Base-by-base conservation (phyloP, 768 basidiomycete genomes). In the Phylloporus sp. region DNA sequence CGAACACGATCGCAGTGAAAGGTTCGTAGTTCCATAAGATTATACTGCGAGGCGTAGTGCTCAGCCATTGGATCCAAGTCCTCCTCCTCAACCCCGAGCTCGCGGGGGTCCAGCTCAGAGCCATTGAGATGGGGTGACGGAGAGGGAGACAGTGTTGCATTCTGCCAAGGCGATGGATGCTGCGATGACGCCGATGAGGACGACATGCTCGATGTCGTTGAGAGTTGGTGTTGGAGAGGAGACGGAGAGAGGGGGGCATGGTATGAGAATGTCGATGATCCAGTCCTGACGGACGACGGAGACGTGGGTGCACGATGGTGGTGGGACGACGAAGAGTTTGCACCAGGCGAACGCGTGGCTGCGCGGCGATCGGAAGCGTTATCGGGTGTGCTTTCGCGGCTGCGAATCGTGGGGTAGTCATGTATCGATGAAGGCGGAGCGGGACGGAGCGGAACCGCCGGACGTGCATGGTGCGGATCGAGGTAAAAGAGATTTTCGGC, bases 1-100 rank as follows among this genome's bases (percentile, higher is more conserved):
- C 91, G 76, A 31, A 98, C 86, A 15, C 86, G 81, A n/a, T 99
- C 96, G 63, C 92, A 93, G 66, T 98, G 96, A 72, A 93, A 99
- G 11, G 90, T 95, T 58, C 79, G 79, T 27, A 97, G 70, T 60
- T 94, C 90, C 5, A 73, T 52, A 3, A 77, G 67, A 2, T 77
- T 70, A 64, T 97, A 99, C 9, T 92, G 85, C 0, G 73, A 75
- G 18, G 77, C 78, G 49, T 84, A 90, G 57, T 86, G 82, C 42
- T 77, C 68, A 50, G 82, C 78, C 8, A 79, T 29, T 0, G 71
- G 60, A 45, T 84, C 71, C 44, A 70, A 56, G 38, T 67, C 69
- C 26, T 57, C 64, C 17, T 54, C 53, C 29, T 57, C 66, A 9
- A 59, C 32, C 28, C 55, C 66, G 10, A 71, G 57, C 51, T 77